Evolutionary conservation across 73 alveolate species (phyloP).

Genomic region (Blepharisma japonicum): DNA sequence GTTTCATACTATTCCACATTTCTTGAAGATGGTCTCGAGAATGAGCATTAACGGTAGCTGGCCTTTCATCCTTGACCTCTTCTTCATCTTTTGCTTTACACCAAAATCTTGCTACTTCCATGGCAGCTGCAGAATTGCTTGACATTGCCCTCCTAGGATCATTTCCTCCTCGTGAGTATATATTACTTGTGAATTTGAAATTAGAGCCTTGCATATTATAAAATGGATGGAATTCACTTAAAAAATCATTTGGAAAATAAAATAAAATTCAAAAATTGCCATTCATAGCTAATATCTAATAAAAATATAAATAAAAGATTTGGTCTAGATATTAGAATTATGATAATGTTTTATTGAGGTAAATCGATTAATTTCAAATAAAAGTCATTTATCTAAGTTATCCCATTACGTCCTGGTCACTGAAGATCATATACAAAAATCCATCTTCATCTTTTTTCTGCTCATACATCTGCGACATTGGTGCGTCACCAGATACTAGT

Average conservation of each 20-base stretch:
- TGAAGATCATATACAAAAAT: slow-evolving; percentile 26
- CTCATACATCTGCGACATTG: slow-evolving; percentile 22
- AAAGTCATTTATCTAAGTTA: background rate
- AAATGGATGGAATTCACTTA: too few species aligned
- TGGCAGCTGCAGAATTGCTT: background rate
- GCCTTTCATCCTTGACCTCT: background rate
- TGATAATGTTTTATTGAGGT: too few species aligned
- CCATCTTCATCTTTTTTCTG: slow-evolving; percentile 35
- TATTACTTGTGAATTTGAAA: slow-evolving; percentile 18
- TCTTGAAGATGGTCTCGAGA: slow-evolving; percentile 27
- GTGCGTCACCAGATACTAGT: slow-evolving; percentile 27
- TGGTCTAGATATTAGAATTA: too few species aligned
- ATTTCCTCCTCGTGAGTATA: background rate
- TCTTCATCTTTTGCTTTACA: background rate
- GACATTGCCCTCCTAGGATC: slow-evolving; percentile 22
- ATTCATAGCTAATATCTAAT: too few species aligned
- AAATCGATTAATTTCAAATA: too few species aligned
- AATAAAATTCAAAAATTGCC: too few species aligned
- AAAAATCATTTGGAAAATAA: too few species aligned
- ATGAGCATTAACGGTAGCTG: background rate
- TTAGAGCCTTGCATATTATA: background rate
- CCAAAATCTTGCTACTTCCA: slow-evolving; percentile 13
- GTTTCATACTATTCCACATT: slow-evolving; percentile 5
- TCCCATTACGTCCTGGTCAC: slow-evolving; percentile 32
- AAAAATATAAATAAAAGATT: too few species aligned